phyloP scores from a whole-genome alignment of 2,329 filamentous ascomycete genomes.

The Neofusicoccum kwambonambiense region DNA sequence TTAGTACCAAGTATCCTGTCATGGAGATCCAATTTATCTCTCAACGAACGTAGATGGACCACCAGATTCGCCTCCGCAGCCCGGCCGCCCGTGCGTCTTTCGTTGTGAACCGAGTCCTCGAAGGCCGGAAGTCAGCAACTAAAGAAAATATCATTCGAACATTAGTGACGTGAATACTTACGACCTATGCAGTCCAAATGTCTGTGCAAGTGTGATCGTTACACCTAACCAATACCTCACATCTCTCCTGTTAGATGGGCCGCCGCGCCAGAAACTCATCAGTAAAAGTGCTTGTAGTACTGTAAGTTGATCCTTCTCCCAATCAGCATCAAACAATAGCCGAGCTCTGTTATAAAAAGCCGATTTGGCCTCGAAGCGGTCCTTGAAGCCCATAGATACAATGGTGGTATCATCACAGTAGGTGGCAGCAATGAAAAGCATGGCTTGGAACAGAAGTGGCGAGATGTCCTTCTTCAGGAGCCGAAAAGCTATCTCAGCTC shows the following conservation, averaged over 20 bases:
- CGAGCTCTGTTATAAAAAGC: constrained; percentile 52
- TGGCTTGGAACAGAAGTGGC: constrained; percentile 51
- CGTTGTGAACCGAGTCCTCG: constrained; percentile 28
- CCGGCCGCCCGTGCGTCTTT: constrained; percentile 31
- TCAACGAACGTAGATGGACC: constrained; percentile 48
- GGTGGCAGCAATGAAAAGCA: constrained; percentile 56
- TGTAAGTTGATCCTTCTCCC: constrained; percentile 51
- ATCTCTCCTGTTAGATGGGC: constrained; percentile 37
- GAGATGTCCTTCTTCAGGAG: constrained; percentile 47
- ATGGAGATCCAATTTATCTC: too few species aligned
- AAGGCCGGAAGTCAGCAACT: constrained; percentile 25
- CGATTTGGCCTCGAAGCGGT: constrained; percentile 52
- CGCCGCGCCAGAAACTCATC: constrained; percentile 57
- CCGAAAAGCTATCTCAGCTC: constrained; percentile 41
- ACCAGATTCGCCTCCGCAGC: constrained; percentile 53
- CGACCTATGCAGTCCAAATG: constrained; percentile 46
- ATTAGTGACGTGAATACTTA: constrained; percentile 19
- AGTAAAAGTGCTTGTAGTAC: constrained; percentile 55
- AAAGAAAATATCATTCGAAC: constrained; percentile 18
- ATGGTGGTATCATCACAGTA: constrained; percentile 52
- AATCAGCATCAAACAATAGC: constrained; percentile 54
- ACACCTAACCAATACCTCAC: constrained; percentile 41
- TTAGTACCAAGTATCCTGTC: constrained; percentile 18
- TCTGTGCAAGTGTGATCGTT: constrained; percentile 54
- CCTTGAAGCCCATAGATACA: constrained; percentile 45